Evolutionary conservation across 805 yeast species (phyloP).

Genomic region (Lipomyces orientalis): DNA sequence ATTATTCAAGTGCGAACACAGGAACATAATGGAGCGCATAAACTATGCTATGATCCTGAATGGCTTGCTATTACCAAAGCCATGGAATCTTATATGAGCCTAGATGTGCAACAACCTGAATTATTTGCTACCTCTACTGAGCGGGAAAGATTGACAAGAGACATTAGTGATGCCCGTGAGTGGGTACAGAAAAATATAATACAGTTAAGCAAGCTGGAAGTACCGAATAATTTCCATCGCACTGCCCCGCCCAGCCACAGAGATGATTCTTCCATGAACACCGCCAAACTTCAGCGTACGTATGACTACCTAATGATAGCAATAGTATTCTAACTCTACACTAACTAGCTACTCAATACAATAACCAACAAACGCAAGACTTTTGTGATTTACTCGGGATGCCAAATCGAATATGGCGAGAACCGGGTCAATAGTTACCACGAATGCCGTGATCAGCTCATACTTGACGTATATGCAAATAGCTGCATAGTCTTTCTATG

Average conservation of each 20-base stretch:
- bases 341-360: constrained; percentile 24
- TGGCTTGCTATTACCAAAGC: constrained; percentile 47
- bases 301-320: not conserved
- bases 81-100: constrained; percentile 36
- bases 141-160: constrained; percentile 18
- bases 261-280: constrained; percentile 1
- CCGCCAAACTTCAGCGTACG: constrained; percentile 6
- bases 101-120: constrained; percentile 16
- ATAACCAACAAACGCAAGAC: constrained; percentile 43
- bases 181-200: constrained; percentile 46
- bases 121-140: constrained; percentile 17
- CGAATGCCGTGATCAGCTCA: not conserved
- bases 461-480: not conserved
- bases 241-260: constrained; percentile 29
- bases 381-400: constrained; percentile 41
- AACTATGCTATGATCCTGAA: constrained; percentile 45
- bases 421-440: not conserved
- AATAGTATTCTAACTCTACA: not conserved
- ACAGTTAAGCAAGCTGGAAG: constrained; percentile 34
- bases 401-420: constrained; percentile 33
- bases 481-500: not conserved
- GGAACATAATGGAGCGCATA: not conserved
- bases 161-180: constrained; percentile 35
- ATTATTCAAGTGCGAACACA: constrained; percentile 42
- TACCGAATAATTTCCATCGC: constrained; percentile 43